These are phyloP conservation scores for Elsinoe ampelina DNA, from an alignment of 2,329 filamentous ascomycete species.

Conservation along the genomic window DNA sequence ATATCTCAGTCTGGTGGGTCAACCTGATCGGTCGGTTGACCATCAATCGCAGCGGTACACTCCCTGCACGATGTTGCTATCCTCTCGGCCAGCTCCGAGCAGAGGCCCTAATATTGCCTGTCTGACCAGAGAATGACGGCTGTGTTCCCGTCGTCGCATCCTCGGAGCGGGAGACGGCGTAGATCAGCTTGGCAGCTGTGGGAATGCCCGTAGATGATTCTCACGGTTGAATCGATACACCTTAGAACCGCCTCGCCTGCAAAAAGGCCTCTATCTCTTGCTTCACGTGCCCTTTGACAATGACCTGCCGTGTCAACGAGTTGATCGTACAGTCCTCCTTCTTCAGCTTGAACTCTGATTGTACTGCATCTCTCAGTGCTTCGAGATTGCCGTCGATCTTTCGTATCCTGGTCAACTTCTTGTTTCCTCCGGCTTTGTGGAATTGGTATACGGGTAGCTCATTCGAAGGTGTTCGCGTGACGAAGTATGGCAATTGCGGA, in stretches of 20 bases:
- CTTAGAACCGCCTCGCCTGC: conserved; percentile 30
- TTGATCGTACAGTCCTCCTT: conserved; percentile 49
- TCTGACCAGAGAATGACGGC: background rate
- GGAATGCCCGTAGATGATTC: too few relatives aligned
- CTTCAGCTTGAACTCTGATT: conserved; percentile 39
- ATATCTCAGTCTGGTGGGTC: background rate
- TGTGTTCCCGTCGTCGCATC: background rate
- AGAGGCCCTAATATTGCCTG: background rate
- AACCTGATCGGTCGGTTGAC: background rate
- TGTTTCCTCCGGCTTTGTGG: conserved; percentile 65
- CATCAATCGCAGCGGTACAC: background rate
- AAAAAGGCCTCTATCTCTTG: conserved; percentile 27
- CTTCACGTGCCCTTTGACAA: conserved; percentile 47
- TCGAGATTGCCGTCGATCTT: conserved; percentile 66
- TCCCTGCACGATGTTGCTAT: background rate
- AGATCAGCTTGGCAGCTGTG: background rate
- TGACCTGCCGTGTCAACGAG: conserved; percentile 59
- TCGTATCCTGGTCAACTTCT: conserved; percentile 64
- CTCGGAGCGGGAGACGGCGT: background rate
- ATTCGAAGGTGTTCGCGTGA: conserved; percentile 60
- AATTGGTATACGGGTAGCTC: conserved; percentile 70
- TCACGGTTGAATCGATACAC: too few relatives aligned
- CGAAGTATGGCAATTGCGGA: conserved; percentile 54
- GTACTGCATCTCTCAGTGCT: conserved; percentile 56
- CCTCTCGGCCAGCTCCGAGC: background rate